These are phyloP conservation scores for Nicotiana benthamiana DNA, from an alignment of 257 asterid genomes.

Conservation along the genomic window DNA sequence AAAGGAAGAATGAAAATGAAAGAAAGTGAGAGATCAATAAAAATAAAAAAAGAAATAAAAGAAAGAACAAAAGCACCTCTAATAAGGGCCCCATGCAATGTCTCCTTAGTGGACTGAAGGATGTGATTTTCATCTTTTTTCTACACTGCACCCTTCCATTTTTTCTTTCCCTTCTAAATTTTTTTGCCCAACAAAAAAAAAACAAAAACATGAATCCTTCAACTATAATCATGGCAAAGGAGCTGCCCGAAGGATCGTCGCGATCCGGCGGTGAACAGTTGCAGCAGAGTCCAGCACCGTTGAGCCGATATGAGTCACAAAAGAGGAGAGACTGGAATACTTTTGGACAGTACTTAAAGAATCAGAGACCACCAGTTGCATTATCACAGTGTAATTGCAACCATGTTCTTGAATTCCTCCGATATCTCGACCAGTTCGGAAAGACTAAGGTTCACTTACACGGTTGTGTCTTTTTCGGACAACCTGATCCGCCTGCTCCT, in stretches of 20 bases:
- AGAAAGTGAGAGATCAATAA: conserved; percentile 20
- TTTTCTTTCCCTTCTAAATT: conserved; percentile 17
- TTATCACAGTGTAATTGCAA: conserved; percentile 58
- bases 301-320: conserved; percentile 83
- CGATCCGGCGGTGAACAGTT: conserved; percentile 23
- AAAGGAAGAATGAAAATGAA: neutral
- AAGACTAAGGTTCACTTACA: conserved; percentile 84
- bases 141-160: conserved; percentile 34
- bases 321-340: conserved; percentile 93
- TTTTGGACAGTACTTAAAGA: conserved; percentile 75
- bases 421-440: conserved; percentile 80
- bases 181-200: conserved; percentile 27
- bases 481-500: conserved; percentile 90
- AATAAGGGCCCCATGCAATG: conserved; percentile 48
- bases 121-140: conserved; percentile 39
- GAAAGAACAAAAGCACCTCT: conserved; percentile 51
- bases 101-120: conserved; percentile 53
- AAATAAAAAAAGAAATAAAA: conserved; percentile 19
- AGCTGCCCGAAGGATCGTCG: conserved; percentile 31
- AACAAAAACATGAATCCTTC: conserved; percentile 30
- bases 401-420: conserved; percentile 84
- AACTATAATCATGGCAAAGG: conserved; percentile 16
- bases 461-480: conserved; percentile 76
- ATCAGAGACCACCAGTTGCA: conserved; percentile 63
- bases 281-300: conserved; percentile 23